Percentiles rank a stretch among this genome's conserved stretches.
Conservation (phyloP, 192 early-diverging fungal species). For the Coemansia sp. region DNA sequence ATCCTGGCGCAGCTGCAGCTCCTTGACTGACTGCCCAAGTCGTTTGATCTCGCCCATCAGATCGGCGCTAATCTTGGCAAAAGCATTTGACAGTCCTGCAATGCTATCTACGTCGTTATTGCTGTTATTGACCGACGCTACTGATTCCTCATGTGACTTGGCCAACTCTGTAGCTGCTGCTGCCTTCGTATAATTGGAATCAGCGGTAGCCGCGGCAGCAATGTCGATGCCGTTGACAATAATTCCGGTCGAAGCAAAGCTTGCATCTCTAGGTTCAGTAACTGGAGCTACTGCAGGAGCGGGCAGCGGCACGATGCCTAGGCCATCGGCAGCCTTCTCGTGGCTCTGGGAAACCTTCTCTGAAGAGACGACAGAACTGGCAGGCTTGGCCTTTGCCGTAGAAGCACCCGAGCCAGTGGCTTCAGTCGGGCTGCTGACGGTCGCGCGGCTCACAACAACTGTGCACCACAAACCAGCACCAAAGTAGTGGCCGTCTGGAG, state of each 20-base stretch:
- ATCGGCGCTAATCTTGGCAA: conserved; percentile 47
- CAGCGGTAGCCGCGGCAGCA: neutral
- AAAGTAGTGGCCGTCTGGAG: conserved; percentile 61
- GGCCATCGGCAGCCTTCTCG: conserved; percentile 3
- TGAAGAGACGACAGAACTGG: neutral
- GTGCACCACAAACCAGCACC: conserved; percentile 69
- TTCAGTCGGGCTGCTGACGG: neutral
- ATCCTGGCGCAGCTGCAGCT: conserved; percentile 42
- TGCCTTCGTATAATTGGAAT: neutral
- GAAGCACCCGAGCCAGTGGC: neutral
- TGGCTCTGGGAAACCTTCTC: neutral
- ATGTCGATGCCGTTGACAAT: neutral
- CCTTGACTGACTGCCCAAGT: conserved; percentile 39
- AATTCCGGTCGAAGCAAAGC: conserved; percentile 3
- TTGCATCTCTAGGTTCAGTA: conserved; percentile 1
- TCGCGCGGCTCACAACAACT: conserved; percentile 52
- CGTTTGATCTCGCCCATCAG: conserved; percentile 48
- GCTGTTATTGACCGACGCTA: neutral
- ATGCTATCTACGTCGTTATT: conserved; percentile 16
- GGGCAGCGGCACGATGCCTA: neutral
- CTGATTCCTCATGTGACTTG: neutral
- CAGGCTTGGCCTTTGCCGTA: neutral
- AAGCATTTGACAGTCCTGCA: conserved; percentile 34
- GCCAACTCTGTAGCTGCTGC: neutral
- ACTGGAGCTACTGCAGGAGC: neutral